Evolutionary conservation across 371 early-diverging fungal genomes (phyloP), one percentile per base, ranked within the genome.

Genomic region (Mortierella sp.): DNA sequence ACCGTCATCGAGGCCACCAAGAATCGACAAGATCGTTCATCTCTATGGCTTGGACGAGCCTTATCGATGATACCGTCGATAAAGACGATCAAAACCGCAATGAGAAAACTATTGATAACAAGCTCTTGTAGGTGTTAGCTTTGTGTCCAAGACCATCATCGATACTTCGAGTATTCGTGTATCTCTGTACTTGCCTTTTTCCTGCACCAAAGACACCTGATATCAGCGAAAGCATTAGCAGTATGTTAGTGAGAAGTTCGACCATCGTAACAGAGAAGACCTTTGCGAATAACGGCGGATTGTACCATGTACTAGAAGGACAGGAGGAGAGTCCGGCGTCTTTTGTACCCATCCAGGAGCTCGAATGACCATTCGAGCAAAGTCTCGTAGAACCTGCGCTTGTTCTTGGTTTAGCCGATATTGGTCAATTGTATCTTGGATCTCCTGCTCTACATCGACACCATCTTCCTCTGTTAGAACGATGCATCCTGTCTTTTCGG

Each of bases 161-260:
- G 0, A 8, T 14, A 16, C 21, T 13, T 28, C 28, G 9, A 12
- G 13, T 1, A 17, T 44, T n/a, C 12, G 19, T 24, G 48, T 22
- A 4, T 6, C 21, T 6, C 48, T 6, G 6, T 47, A 14, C 53
- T 63, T 83, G 83, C 88, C 94, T 90, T 79, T 93, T 93, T 25
- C 93, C 92, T 0, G 93, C 89, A 7, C 93, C 93, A 79, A 91
- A 93, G 3, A 92, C 91, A 78, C 83, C 90, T 71, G 44, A 16
- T 7, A 14, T 24, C 40, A 25, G 0, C 28, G 3, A 31, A 1
- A 51, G 28, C 6, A n/a, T 6, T 8, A 12, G 39, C 50, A 7
- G 24, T 4, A 27, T 9, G 16, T 8, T 29, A n/a, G n/a, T n/a
- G n/a, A n/a, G n/a, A n/a, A n/a, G n/a, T n/a, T n/a, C n/a, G n/a